Conservation (phyloP, 2,329 filamentous ascomycete genomes). For the Alternaria arbusti region DNA sequence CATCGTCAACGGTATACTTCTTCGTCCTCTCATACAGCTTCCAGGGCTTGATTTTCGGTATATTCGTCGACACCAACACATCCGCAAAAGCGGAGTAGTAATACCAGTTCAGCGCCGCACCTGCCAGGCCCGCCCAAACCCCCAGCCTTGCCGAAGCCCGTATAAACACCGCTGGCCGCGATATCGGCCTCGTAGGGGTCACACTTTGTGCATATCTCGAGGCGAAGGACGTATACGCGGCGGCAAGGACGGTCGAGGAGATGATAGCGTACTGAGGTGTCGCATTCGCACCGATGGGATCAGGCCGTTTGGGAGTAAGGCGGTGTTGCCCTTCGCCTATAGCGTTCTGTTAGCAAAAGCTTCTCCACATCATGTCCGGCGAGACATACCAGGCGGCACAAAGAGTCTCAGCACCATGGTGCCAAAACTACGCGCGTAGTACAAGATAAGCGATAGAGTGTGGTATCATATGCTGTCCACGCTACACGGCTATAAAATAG, state of each 20-base stretch:
- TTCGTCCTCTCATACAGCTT: constrained; percentile 35
- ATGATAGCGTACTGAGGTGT: constrained; percentile 33
- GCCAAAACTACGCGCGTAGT: neutral
- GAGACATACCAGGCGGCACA: constrained; percentile 34
- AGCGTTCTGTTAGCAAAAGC: neutral
- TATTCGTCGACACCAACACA: constrained; percentile 9
- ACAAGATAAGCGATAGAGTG: neutral
- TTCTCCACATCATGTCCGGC: neutral
- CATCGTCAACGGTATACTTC: constrained; percentile 36
- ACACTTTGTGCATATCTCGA: constrained; percentile 20
- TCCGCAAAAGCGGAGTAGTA: constrained; percentile 30
- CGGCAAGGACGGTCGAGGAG: constrained; percentile 34
- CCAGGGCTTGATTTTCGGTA: constrained; percentile 18
- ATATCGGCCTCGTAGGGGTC: constrained; percentile 9
- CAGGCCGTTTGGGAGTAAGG: constrained; percentile 32
- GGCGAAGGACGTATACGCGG: constrained; percentile 33
- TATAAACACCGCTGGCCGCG: constrained; percentile 28
- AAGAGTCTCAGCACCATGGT: constrained; percentile 37
- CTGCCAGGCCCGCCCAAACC: constrained; percentile 24
- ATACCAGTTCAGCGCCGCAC: constrained; percentile 33
- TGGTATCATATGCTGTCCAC: constrained; percentile 10
- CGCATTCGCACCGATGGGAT: constrained; percentile 38
- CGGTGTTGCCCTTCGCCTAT: constrained; percentile 37
- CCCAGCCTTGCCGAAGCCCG: constrained; percentile 31
- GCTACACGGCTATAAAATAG: neutral